Evolutionary conservation across 1,139 yeast genomes (phyloP), one percentile per base, ranked within the genome.

Genomic region (Hemisphaericaspora xylofermentans): DNA sequence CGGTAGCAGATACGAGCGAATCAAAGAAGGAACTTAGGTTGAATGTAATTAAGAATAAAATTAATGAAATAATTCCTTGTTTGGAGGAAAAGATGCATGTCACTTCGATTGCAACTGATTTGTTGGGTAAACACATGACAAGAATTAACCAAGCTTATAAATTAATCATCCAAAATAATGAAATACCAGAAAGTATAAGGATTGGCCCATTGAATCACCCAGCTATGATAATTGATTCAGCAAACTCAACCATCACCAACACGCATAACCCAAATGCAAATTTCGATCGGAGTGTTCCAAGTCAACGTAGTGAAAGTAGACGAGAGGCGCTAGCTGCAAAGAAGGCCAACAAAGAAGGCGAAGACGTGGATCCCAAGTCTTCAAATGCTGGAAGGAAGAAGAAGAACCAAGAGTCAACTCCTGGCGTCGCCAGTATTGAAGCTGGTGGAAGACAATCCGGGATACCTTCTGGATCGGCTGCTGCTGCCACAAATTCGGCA

Each of bases 41-140:
- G 57, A 54, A 32, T 29, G 43, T 47, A n/a, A 76, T 80, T 38
- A 71, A 76, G 43, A 63, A 66, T 40, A 63, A 71, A 42, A 66
- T 83, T 44, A 78, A 76, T 50, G 96, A 87, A 46, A 73, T 93
- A 40, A 82, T 93, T 68, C 98, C 98, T 0, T 88, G 96, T 50
- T 68, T 93, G 45, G 98, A 93, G 58, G 98, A 93, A 60, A 93
- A 93, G 64, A 89, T 93, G 95, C 97, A 93, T 59, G 97, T 93
- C 29, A 94, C 98, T 3, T 84, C 93, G 2, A 85, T 88, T 29
- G 96, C 97, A 21, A 78, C 88, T 24, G 98, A 91, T 53, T 76
- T 84, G 17, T 76, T 89, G 39, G 68, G 74, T 32, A 80, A 83
- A 49, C 88, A 88, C 55, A 68, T 88, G 50, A 74, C 71, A 40